Evolutionary conservation across 2,329 filamentous ascomycete species (phyloP), one percentile per base, ranked within the genome.

Genomic region (Elsinoe australis): DNA sequence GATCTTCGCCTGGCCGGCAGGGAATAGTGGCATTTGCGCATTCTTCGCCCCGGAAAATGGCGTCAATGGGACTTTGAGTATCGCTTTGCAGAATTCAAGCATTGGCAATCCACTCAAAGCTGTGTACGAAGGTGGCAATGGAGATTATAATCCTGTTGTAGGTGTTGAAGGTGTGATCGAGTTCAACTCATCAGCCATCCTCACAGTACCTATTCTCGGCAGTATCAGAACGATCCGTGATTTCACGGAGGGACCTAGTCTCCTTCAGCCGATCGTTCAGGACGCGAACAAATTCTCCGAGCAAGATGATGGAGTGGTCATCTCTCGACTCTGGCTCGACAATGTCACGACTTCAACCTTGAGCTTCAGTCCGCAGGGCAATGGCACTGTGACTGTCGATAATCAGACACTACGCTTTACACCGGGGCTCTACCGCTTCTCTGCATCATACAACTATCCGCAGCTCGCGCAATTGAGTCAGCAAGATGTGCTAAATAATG

Each of bases 171-270:
- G 58, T n/a, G 67, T 82, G 0, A 51, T 83, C 5, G 67, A 69
- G 1, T 75, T 83, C 57, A 81, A 82, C 56, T 66, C 70, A 3
- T 78, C 79, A 0, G 76, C 78, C 0, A 60, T 66, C 1, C 64
- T 83, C 12, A 72, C 71, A 0, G 56, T 80, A 0, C 67, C 78
- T 0, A 78, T 83, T 6, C 59, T 83, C 5, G 80, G 80, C 1
- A 80, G 78, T 57, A 73, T 82, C 24, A 68, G 79, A 7, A 79
- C 73, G 1, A 80, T 83, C 53, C 71, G 80, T 31, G 78, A 83
- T 55, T 80, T 76, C 54, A 73, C 72, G 1, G 79, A 82, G 59
- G 79, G 79, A 0, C 70, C 72, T 1, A 74, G 72, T 44, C 59
- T 73, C 3, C 64, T 82, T 4, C 64, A 64, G 15, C 69, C 74